Evolutionary conservation across 345 rosid species (phyloP), one percentile per base, ranked within the genome.

Genomic region (Bretschneidera sinensis): DNA sequence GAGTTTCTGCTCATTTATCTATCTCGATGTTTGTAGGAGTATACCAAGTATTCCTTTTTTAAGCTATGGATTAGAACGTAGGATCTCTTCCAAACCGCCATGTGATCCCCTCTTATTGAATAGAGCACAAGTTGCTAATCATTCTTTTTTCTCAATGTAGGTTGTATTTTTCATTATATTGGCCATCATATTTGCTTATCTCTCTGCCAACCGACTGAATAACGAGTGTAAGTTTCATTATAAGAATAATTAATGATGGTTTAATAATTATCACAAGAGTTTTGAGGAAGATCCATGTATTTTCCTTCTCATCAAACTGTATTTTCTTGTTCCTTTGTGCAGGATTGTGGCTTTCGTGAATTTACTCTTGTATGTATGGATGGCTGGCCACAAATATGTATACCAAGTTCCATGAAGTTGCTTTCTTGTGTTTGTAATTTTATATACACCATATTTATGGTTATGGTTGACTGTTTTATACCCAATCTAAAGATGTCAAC

Each of bases 181-280:
- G 74, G 77, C 85, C 47, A 66, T 79, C 43, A 13, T 79, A 61
- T 63, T 74, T 6, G 63, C 68, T 0, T 68, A 76, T 71, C 77
- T 66, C 68, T 63, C 51, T 17, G 51, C 70, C 55, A 81, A 61
- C 24, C 66, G 59, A 68, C 58, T 58, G 23, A 58, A 19, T 19
- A 62, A 68, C 66, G 68, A 68, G 56, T 52, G 75, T 59, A 57
- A 71, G 74, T 59, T 21, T 2, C n/a, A 4, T 21, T 23, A 23
- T 53, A 3, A 13, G 11, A 55, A 17, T 10, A 31, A 48, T 62
- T 0, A 20, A 51, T 11, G 35, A 4, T 31, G 6, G 4, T 4
- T 4, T 31, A 31, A 31, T 31, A 4, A 31, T 4, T 31, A 4
- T 4, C 35, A 4, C 35, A 4, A 4, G 35, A 31, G 9, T 28